These are phyloP conservation scores for Beauveria caledonica DNA, from an alignment of 2,329 filamentous ascomycete genomes.

Conservation along the genomic window DNA sequence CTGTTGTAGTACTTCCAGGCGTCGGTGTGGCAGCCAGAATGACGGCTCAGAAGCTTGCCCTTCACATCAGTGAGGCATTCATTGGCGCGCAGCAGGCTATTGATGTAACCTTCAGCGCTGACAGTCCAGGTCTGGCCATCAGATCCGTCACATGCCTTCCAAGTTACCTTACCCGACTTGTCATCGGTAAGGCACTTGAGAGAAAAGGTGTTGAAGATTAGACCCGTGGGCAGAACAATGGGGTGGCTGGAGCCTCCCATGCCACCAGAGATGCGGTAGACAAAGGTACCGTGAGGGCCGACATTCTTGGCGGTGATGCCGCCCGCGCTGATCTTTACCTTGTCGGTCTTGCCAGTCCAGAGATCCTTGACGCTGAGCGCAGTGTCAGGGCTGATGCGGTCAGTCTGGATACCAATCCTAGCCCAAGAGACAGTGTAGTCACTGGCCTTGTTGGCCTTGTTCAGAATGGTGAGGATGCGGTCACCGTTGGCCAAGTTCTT, in stretches of 20 bases:
- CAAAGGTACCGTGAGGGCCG: constrained; percentile 30
- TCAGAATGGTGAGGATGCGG: constrained; percentile 38
- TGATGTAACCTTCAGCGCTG: constrained; percentile 25
- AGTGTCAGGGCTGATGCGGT: constrained; percentile 17
- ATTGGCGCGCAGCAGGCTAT: constrained; percentile 26
- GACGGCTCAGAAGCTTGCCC: constrained; percentile 13
- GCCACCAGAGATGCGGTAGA: constrained; percentile 32
- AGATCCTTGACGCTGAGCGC: constrained; percentile 31
- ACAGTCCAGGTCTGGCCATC: constrained; percentile 36
- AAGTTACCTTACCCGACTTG: constrained; percentile 21
- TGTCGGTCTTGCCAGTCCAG: constrained; percentile 29
- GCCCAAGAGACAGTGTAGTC: constrained; percentile 25
- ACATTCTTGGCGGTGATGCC: constrained; percentile 22
- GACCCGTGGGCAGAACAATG: constrained; percentile 33
- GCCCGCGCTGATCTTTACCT: constrained; percentile 17
- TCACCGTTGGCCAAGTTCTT: constrained; percentile 38
- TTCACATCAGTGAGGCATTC: constrained; percentile 24
- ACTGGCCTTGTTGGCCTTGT: constrained; percentile 26
- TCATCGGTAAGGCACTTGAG: constrained; percentile 32
- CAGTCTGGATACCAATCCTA: constrained; percentile 27
- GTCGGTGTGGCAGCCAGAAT: constrained; percentile 20
- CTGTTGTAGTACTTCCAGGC: constrained; percentile 35
- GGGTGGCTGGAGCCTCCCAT: constrained; percentile 17
- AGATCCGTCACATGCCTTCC: constrained; percentile 27
- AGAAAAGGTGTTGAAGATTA: constrained; percentile 41